These are phyloP conservation scores for Eucalyptus erythrocorys DNA, from an alignment of 345 rosid genomes.

Conservation along the genomic window DNA sequence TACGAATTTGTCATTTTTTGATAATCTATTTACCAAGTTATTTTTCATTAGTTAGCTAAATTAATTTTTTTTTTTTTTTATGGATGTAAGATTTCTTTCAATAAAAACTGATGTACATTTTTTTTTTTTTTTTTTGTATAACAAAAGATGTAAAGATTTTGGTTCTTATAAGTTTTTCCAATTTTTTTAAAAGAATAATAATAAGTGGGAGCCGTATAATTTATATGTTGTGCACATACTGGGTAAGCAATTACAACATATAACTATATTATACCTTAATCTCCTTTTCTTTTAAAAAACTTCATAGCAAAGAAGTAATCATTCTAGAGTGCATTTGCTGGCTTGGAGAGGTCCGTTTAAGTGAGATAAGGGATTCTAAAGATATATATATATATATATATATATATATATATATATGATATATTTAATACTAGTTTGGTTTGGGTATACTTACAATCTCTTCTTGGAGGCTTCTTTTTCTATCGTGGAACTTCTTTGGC, in stretches of 20 bases:
- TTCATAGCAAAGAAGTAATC: rapidly evolving
- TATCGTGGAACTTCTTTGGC: neutral
- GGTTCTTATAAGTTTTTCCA: neutral
- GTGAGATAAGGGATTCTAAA: neutral
- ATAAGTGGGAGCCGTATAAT: neutral
- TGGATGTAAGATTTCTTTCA: neutral
- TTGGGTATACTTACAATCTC: neutral
- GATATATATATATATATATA: no score
- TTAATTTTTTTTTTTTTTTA: neutral
- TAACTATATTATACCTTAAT: no score
- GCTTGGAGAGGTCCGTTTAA: neutral
- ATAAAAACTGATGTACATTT: neutral
- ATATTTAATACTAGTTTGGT: neutral
- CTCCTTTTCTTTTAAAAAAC: no score
- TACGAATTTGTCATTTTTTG: neutral
- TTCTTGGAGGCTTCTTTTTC: neutral
- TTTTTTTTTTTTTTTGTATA: neutral
- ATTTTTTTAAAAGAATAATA: no score
- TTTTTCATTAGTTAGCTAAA: neutral
- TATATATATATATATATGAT: no score
- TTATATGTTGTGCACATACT: neutral
- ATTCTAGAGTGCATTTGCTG: neutral
- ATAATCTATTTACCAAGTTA: neutral
- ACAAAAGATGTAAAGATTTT: neutral
- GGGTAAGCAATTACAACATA: neutral